Percentiles rank a stretch among this genome's conserved stretches.
phyloP scores from a whole-genome alignment of 176 grass and related monocot species.

The Rhipidocladum racemiflorum region DNA sequence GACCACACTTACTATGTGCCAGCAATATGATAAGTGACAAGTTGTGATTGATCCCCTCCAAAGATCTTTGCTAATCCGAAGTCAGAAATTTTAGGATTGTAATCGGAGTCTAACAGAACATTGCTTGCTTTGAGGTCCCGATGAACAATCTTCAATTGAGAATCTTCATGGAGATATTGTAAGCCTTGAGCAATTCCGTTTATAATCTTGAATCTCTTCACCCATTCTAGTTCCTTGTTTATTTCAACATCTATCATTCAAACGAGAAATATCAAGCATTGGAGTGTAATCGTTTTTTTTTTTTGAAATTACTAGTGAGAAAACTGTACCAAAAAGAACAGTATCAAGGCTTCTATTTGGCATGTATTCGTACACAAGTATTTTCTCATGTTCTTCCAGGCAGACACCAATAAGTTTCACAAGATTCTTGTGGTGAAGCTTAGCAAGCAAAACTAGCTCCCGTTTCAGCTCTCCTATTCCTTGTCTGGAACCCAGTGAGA shows the following conservation, averaged over 20 bases:
- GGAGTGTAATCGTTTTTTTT: background rate
- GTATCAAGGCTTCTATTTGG: too few species aligned
- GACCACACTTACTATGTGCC: constrained; percentile 49
- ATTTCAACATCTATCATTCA: constrained; percentile 14
- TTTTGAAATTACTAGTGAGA: background rate
- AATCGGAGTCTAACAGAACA: constrained; percentile 26
- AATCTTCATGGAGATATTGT: constrained; percentile 73
- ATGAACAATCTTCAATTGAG: constrained; percentile 54
- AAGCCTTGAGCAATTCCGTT: constrained; percentile 53
- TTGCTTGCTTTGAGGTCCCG: too few species aligned
- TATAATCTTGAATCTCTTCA: constrained; percentile 39
- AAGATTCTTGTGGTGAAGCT: constrained; percentile 45
- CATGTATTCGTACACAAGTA: too few species aligned
- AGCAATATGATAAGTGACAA: background rate
- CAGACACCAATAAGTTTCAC: constrained; percentile 43
- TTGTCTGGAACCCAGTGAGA: constrained; percentile 18
- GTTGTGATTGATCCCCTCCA: constrained; percentile 29
- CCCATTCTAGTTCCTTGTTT: constrained; percentile 36
- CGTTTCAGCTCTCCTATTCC: constrained; percentile 38
- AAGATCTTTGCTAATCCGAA: constrained; percentile 61
- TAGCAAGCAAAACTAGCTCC: constrained; percentile 39
- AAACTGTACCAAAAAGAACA: constrained; percentile 36
- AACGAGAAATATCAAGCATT: background rate
- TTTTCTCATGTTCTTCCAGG: constrained; percentile 33
- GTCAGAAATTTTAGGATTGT: constrained; percentile 63